Conservation (phyloP, 2,329 filamentous ascomycete species). For the Eutypella sp. region DNA sequence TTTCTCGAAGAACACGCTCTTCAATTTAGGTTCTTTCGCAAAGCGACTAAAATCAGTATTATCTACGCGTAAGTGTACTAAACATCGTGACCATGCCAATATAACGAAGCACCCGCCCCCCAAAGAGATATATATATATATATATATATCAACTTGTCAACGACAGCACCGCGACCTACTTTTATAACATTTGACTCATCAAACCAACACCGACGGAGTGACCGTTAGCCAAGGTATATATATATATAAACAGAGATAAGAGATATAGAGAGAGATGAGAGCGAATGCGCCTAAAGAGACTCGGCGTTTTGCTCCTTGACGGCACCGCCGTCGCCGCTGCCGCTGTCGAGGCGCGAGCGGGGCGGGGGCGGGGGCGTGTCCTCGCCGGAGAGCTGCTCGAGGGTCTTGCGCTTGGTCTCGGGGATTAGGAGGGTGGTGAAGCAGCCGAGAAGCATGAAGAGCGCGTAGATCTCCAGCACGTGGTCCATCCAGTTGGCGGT, state of each 20-base stretch:
- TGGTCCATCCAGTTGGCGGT: conserved; percentile 66
- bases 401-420: conserved; percentile 69
- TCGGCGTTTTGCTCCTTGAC: conserved; percentile 11
- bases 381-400: conserved; percentile 55
- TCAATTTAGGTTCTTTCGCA: too few relatives aligned
- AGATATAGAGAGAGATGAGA: neutral
- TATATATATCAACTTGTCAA: too few relatives aligned
- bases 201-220: neutral
- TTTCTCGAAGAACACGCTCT: too few relatives aligned
- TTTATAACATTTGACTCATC: neutral
- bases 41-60: neutral
- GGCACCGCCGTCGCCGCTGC: conserved; percentile 1
- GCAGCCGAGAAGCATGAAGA: conserved; percentile 72
- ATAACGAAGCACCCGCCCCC: too few relatives aligned
- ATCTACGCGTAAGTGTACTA: neutral
- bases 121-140: too few relatives aligned
- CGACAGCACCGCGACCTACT: too few relatives aligned
- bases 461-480: conserved; percentile 67
- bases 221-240: neutral
- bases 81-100: too few relatives aligned
- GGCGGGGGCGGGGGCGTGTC: conserved; percentile 20
- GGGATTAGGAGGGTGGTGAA: conserved; percentile 66
- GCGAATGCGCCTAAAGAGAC: conserved; percentile 1
- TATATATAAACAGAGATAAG: neutral
- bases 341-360: conserved; percentile 2